A percentile compares a stretch with the other conserved stretches of the same genome.
These are phyloP conservation scores for Kurtzmaniella cleridarum DNA, from an alignment of 805 yeast species.

Conservation along the genomic window DNA sequence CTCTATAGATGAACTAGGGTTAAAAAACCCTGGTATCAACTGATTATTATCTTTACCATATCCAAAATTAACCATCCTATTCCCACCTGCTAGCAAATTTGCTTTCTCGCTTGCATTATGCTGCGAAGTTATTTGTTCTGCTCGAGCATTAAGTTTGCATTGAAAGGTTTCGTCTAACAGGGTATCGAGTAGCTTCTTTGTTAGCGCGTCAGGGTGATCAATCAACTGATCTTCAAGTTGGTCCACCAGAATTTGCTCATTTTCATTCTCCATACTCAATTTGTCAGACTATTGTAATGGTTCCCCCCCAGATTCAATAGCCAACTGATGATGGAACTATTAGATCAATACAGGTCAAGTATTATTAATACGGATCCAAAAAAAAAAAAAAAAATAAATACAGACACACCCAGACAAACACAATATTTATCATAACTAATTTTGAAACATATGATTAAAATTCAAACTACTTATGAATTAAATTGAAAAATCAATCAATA, in stretches of 20 bases:
- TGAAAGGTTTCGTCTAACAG: constrained; percentile 39
- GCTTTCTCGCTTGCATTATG: neutral
- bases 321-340: too few species aligned
- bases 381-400: neutral
- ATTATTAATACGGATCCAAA: neutral
- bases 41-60: constrained; percentile 4
- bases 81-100: neutral
- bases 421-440: neutral
- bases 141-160: constrained; percentile 35
- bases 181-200: constrained; percentile 23
- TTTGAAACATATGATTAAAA: too few species aligned
- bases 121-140: constrained; percentile 25
- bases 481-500: too few species aligned
- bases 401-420: neutral
- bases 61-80: constrained; percentile 3
- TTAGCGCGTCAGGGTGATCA: constrained; percentile 35
- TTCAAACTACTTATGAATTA: too few species aligned
- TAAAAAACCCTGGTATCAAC: neutral
- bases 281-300: neutral
- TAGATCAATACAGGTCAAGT: neutral
- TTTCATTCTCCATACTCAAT: constrained; percentile 6
- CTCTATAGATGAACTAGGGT: neutral
- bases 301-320: too few species aligned
- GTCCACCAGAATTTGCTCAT: constrained; percentile 33
- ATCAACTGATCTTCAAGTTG: constrained; percentile 43